Conservation (phyloP, 2,329 filamentous ascomycete species). For the Graphiopsis chlorocephala region DNA sequence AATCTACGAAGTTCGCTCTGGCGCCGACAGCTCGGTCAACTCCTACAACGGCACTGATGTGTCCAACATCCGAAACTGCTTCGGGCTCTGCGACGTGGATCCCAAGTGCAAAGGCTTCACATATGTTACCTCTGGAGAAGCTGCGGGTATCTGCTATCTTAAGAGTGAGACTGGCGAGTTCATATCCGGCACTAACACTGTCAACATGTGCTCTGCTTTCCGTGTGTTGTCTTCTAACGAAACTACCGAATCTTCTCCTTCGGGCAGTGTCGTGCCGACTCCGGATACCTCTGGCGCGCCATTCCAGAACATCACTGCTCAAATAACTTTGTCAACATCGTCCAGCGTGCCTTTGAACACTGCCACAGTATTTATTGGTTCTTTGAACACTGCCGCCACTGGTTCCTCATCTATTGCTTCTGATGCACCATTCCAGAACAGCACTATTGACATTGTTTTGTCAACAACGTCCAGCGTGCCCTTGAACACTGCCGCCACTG, state of each 20-base stretch:
- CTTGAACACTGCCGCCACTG: background rate
- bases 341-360: background rate
- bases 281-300: conserved; percentile 2
- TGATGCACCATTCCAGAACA: too few relatives aligned
- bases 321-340: background rate
- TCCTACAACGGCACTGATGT: conserved; percentile 6
- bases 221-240: background rate
- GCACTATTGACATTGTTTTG: background rate
- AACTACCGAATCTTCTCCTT: background rate
- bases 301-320: conserved; percentile 2
- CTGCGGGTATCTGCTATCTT: conserved; percentile 1
- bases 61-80: background rate
- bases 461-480: background rate
- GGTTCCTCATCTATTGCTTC: too few relatives aligned
- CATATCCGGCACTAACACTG: background rate
- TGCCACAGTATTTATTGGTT: background rate
- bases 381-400: background rate
- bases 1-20: conserved; percentile 5
- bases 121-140: background rate
- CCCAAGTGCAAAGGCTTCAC: conserved; percentile 6
- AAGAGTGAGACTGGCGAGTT: background rate
- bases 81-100: background rate
- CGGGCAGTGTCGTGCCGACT: background rate
- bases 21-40: conserved; percentile 8
- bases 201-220: conserved; percentile 6